Evolutionary conservation across 2,329 filamentous ascomycete species (phyloP).

Genomic region (Xylariaceae sp.): DNA sequence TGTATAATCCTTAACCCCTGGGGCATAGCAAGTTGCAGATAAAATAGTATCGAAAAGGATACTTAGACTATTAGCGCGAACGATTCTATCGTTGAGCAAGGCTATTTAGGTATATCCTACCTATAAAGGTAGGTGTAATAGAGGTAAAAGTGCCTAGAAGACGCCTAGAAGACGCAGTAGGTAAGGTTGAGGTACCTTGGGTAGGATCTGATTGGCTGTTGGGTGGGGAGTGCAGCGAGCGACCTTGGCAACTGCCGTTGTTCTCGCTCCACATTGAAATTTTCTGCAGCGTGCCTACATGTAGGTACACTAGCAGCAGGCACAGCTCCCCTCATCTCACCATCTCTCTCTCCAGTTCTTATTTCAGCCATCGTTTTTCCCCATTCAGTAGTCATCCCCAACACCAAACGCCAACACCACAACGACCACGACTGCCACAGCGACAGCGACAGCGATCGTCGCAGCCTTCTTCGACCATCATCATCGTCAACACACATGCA

Average conservation of each 20-base stretch:
- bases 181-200: not conserved
- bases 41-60: too few relatives aligned
- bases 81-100: too few relatives aligned
- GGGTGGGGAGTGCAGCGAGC: too few relatives aligned
- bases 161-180: too few relatives aligned
- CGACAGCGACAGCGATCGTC: not conserved
- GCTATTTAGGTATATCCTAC: too few relatives aligned
- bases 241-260: slow-evolving; percentile 3
- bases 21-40: too few relatives aligned
- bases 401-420: slow-evolving; percentile 1
- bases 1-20: too few relatives aligned
- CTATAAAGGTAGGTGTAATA: too few relatives aligned
- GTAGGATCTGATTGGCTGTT: too few relatives aligned
- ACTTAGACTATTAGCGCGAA: too few relatives aligned
- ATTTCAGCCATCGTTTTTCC: slow-evolving; percentile 8
- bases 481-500: not conserved
- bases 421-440: not conserved
- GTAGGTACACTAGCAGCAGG: slow-evolving; percentile 1
- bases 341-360: slow-evolving; percentile 3
- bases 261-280: slow-evolving; percentile 30
- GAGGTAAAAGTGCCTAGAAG: too few relatives aligned
- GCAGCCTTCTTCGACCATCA: not conserved
- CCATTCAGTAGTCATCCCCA: slow-evolving; percentile 4
- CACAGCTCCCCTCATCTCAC: slow-evolving; percentile 24
- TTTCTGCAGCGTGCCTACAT: slow-evolving; percentile 27